Evolutionary conservation across 306 rosid species (phyloP), one percentile per base, ranked within the genome.

Genomic region (Prunus fruticosa): DNA sequence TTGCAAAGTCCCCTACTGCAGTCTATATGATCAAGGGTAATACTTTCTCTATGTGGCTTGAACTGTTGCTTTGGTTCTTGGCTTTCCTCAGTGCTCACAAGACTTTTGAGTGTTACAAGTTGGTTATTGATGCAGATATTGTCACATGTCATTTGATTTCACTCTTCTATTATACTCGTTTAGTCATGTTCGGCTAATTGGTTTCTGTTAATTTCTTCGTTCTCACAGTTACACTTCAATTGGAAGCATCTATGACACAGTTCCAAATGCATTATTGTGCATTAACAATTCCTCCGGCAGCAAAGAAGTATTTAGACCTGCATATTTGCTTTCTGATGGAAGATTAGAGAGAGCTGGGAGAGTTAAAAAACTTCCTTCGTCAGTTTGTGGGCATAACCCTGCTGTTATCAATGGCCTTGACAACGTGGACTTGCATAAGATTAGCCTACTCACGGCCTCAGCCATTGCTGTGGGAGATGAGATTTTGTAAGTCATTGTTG

Each of bases 21-120:
- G 93, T 82, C 97, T 94, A 77, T 94, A 94, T 77, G 96, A 94
- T 84, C 87, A 90, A 88, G 98, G 98, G 98, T 94, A 94, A 89
- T 84, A 71, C 74, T 82, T 81, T 32, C 78, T 46, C 19, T 63
- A 23, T 54, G 52, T 51, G 27, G 66, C 69, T 65, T 6, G 56
- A 75, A 32, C 19, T 56, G 12, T 64, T 32, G 6, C 18, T 34
- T 50, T 51, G 5, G 38, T 71, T 47, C 68, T 32, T 51, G 34
- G 57, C 70, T 65, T 64, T 20, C 28, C 60, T 22, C 11, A 34
- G 41, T 64, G 60, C 51, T 27, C 43, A 5, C 49, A 23, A 6
- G 64, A 54, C 60, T 43, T 76, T n/a, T 51, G 18, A 49, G 18
- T 56, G 49, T 81, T 62, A 12, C 43, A 14, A 43, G 74, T 23